phyloP scores from a whole-genome alignment of 148 eudicot species.

The Suaeda aralocaspica region DNA sequence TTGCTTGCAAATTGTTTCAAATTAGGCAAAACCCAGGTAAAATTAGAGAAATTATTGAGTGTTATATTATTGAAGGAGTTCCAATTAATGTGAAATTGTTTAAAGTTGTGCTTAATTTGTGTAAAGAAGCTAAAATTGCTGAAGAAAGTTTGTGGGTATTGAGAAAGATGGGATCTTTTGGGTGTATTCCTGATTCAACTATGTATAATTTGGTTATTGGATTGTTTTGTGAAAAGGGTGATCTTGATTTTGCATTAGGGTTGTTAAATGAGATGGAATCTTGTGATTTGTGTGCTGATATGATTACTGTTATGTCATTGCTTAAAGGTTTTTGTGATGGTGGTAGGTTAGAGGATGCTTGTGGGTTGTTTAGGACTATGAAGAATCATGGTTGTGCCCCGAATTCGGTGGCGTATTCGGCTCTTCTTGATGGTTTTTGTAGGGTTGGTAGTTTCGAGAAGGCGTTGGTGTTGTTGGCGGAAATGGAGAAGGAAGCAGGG shows the following conservation, averaged over 20 bases:
- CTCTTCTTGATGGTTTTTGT: slow-evolving; percentile 71
- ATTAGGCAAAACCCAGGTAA: slow-evolving; percentile 35
- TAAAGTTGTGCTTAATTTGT: slow-evolving; percentile 64
- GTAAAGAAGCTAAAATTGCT: slow-evolving; percentile 55
- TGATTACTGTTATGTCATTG: slow-evolving; percentile 59
- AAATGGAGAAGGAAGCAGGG: slow-evolving; percentile 72
- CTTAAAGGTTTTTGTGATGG: slow-evolving; percentile 58
- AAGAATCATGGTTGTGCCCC: slow-evolving; percentile 51
- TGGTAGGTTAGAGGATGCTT: slow-evolving; percentile 67
- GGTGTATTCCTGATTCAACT: slow-evolving; percentile 58
- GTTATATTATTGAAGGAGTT: slow-evolving; percentile 47
- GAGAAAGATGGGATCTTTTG: slow-evolving; percentile 64
- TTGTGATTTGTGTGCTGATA: slow-evolving; percentile 50
- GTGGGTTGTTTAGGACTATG: slow-evolving; percentile 57
- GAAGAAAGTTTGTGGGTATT: slow-evolving; percentile 69
- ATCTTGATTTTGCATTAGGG: slow-evolving; percentile 36
- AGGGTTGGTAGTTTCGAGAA: slow-evolving; percentile 47
- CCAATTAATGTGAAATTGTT: slow-evolving; percentile 47
- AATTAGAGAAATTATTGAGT: slow-evolving; percentile 47
- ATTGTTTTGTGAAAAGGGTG: slow-evolving; percentile 52
- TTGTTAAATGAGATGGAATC: slow-evolving; percentile 58
- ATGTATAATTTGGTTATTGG: slow-evolving; percentile 66
- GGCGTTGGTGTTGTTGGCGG: slow-evolving; percentile 58
- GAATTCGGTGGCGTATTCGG: slow-evolving; percentile 55
- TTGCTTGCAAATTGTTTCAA: slow-evolving; percentile 51